phyloP scores from a whole-genome alignment of 2,329 filamentous ascomycete genomes.

The Monilinia polystroma region DNA sequence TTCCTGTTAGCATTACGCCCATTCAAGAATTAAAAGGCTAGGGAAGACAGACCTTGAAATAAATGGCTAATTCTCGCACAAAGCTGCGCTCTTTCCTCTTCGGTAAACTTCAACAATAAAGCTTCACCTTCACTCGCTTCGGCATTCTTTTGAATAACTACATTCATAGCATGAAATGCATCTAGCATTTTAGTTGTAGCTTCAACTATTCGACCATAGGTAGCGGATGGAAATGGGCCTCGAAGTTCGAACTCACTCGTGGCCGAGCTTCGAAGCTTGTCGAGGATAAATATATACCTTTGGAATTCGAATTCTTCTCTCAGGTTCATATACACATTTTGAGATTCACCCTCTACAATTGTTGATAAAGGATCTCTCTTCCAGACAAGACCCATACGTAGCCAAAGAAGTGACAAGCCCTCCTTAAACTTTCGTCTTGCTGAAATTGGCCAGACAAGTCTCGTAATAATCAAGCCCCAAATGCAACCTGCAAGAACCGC shows the following conservation, averaged over 20 bases:
- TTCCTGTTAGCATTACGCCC: conserved; percentile 31
- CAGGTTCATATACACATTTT: conserved; percentile 77
- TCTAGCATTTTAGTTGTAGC: conserved; percentile 84
- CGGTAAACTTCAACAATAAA: conserved; percentile 75
- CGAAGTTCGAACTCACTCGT: conserved; percentile 85
- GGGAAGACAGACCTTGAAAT: conserved; percentile 46
- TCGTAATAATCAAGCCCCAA: conserved; percentile 89
- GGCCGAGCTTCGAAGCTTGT: conserved; percentile 70
- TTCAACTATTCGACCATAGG: conserved; percentile 71
- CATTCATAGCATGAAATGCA: conserved; percentile 93
- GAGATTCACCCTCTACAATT: conserved; percentile 58
- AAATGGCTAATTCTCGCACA: conserved; percentile 91
- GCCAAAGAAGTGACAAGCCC: conserved; percentile 84
- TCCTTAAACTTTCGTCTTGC: conserved; percentile 85
- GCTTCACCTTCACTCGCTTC: conserved; percentile 76
- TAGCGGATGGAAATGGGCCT: conserved; percentile 77
- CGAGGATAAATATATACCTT: conserved; percentile 71
- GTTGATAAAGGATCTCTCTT: conserved; percentile 84
- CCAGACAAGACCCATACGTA: conserved; percentile 96
- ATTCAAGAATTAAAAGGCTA: not conserved
- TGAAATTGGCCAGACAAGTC: conserved; percentile 90
- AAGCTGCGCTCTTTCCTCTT: conserved; percentile 73
- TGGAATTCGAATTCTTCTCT: conserved; percentile 85
- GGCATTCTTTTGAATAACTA: conserved; percentile 80
- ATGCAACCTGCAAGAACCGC: conserved; percentile 83